Percentiles rank a stretch among this genome's conserved stretches.
Conservation (phyloP, 352 stramenopile species). For the Phytophthora constricta region DNA sequence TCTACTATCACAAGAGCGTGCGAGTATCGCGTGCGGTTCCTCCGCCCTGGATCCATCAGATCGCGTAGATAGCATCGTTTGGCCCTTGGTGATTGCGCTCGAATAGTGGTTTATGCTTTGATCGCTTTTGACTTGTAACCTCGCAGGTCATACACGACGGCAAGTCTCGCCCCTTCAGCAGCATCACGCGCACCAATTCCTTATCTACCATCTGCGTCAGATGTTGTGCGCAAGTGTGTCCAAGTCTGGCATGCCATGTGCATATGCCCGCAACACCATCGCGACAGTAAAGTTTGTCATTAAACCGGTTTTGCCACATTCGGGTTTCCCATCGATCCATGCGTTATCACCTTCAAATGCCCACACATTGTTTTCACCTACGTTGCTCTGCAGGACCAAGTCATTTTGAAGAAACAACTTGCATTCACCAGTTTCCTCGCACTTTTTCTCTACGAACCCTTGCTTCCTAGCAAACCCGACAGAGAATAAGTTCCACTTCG, state of each 20-base stretch:
- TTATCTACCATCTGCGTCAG: constrained; percentile 13
- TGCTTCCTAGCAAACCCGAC: constrained; percentile 8
- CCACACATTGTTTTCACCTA: constrained; percentile 9
- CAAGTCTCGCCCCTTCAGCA: constrained; percentile 4
- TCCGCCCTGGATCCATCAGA: constrained; percentile 5
- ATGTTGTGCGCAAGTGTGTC: constrained; percentile 7
- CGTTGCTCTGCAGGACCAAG: not conserved
- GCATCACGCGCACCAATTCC: constrained; percentile 1
- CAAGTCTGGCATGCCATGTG: constrained; percentile 5
- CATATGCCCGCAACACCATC: constrained; percentile 1
- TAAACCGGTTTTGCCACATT: not conserved
- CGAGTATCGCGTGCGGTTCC: not conserved
- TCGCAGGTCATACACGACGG: constrained; percentile 2
- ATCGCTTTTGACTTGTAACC: not conserved
- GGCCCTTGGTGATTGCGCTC: not conserved
- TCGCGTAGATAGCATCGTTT: not conserved
- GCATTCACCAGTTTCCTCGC: constrained; percentile 2
- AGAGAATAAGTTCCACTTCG: constrained; percentile 14
- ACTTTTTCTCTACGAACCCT: constrained; percentile 10
- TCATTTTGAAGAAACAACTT: not conserved
- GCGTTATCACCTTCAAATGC: constrained; percentile 5
- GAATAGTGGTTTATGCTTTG: not conserved
- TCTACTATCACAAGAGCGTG: not conserved
- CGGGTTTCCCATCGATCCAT: not conserved
- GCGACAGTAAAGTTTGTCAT: constrained; percentile 1